phyloP scores from a whole-genome alignment of 805 yeast genomes.

The Pichia heedii region DNA sequence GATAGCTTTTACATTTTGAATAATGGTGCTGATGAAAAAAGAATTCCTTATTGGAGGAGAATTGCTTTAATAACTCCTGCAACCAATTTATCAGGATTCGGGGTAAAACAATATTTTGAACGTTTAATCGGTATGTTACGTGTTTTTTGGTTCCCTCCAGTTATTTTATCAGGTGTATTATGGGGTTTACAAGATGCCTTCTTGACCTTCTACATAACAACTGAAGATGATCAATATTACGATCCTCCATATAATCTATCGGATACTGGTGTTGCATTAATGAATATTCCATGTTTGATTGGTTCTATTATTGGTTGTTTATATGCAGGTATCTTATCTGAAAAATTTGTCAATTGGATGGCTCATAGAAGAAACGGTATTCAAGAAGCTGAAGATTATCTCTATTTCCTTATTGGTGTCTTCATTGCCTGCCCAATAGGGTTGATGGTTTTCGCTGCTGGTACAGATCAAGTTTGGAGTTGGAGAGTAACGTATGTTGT shows the following conservation, averaged over 20 bases:
- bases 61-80: slow-evolving; percentile 46
- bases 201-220: slow-evolving; percentile 63
- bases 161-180: slow-evolving; percentile 54
- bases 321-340: slow-evolving; percentile 53
- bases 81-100: slow-evolving; percentile 51
- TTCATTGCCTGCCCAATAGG: slow-evolving; percentile 54
- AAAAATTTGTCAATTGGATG: slow-evolving; percentile 50
- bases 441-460: slow-evolving; percentile 56
- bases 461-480: slow-evolving; percentile 45
- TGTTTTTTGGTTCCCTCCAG: slow-evolving; percentile 57
- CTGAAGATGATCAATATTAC: slow-evolving; percentile 60
- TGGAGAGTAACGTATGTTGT: slow-evolving; percentile 46
- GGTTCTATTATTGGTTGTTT: slow-evolving; percentile 62
- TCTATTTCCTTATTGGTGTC: slow-evolving; percentile 48
- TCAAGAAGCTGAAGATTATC: slow-evolving; percentile 56
- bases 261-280: slow-evolving; percentile 58
- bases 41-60: slow-evolving; percentile 37
- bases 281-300: slow-evolving; percentile 63
- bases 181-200: slow-evolving; percentile 81
- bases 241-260: slow-evolving; percentile 60
- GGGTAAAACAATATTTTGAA: slow-evolving; percentile 54
- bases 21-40: slow-evolving; percentile 34
- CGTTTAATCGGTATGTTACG: slow-evolving; percentile 42
- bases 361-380: slow-evolving; percentile 54
- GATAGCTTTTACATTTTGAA: slow-evolving; percentile 14